A percentile compares a stretch with the other conserved stretches of the same genome.
Evolutionary conservation across 805 yeast genomes (phyloP).

Genomic region (Wickerhamiella sergipiensis): DNA sequence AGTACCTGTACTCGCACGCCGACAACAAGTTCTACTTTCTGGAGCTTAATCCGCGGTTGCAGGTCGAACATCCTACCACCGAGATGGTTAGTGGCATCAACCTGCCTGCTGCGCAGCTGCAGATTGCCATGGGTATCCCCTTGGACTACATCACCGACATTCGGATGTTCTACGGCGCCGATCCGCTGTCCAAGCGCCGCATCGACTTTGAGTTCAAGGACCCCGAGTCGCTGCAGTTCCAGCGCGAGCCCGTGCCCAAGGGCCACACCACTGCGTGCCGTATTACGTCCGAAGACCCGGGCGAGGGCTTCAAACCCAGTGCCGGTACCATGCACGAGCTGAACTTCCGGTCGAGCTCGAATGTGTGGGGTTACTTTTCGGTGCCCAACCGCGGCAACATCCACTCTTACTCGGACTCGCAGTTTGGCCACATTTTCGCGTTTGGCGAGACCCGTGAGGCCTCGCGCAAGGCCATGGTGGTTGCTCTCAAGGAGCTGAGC

Average conservation of each 20-base stretch:
- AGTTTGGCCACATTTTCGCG: slow-evolving; percentile 97
- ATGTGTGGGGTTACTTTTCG: slow-evolving; percentile 99
- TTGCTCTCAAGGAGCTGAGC: slow-evolving; percentile 88
- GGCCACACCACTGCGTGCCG: slow-evolving; percentile 99
- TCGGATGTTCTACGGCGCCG: slow-evolving; percentile 85
- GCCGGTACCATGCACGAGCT: slow-evolving; percentile 94
- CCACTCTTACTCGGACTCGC: slow-evolving; percentile 96
- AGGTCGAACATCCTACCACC: slow-evolving; percentile 99
- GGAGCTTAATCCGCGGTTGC: slow-evolving; percentile 95
- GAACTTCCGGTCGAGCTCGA: slow-evolving; percentile 91
- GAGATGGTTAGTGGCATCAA: slow-evolving; percentile 99
- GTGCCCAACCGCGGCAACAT: slow-evolving; percentile 94
- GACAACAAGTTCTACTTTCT: slow-evolving; percentile 92
- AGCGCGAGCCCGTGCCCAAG: slow-evolving; percentile 87
- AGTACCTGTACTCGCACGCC: slow-evolving; percentile 84
- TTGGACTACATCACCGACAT: slow-evolving; percentile 90
- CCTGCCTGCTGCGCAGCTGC: slow-evolving; percentile 95
- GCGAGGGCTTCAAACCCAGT: slow-evolving; percentile 97
- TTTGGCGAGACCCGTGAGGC: slow-evolving; percentile 98
- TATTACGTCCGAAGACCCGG: slow-evolving; percentile 97
- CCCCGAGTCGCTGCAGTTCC: slow-evolving; percentile 57
- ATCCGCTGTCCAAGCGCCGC: slow-evolving; percentile 80
- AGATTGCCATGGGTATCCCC: slow-evolving; percentile 99
- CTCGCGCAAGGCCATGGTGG: slow-evolving; percentile 97
- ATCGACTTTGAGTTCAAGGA: slow-evolving; percentile 81